A percentile compares a stretch with the other conserved stretches of the same genome.
These are phyloP conservation scores for Neofusicoccum umdonicola DNA, from an alignment of 2,329 filamentous ascomycete genomes.

Conservation along the genomic window DNA sequence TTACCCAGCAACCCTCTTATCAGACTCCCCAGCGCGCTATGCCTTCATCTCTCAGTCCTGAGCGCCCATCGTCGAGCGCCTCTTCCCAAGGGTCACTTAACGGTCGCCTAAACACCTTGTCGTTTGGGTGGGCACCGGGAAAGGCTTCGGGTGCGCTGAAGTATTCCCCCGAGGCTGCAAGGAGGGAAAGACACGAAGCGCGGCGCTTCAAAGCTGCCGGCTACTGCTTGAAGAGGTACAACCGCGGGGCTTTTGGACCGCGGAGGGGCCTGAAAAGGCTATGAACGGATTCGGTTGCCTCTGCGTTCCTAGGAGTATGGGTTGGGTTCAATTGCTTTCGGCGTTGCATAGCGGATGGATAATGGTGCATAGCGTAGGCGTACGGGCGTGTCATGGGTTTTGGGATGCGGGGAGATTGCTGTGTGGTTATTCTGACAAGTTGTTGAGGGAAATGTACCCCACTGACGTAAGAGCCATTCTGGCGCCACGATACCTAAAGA, in stretches of 20 bases:
- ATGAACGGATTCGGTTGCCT: conserved; percentile 20
- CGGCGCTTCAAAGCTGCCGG: conserved; percentile 34
- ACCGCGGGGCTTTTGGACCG: conserved; percentile 37
- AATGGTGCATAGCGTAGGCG: conserved; percentile 14
- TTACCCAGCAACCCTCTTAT: conserved; percentile 23
- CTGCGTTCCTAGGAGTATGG: not conserved
- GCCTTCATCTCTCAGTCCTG: conserved; percentile 23
- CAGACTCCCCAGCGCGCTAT: conserved; percentile 27
- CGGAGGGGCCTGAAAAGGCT: conserved; percentile 34
- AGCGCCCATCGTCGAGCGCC: conserved; percentile 30
- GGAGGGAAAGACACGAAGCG: conserved; percentile 31
- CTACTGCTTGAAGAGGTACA: conserved; percentile 33
- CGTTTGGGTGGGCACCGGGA: conserved; percentile 20
- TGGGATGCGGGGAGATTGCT: not conserved
- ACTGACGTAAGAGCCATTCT: not conserved
- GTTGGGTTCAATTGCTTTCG: not conserved
- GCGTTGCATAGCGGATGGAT: not conserved
- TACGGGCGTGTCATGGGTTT: not conserved
- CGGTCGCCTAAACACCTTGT: conserved; percentile 20
- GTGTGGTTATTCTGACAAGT: not conserved
- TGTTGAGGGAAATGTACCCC: not conserved
- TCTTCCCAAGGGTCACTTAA: conserved; percentile 29
- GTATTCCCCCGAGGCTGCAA: conserved; percentile 28
- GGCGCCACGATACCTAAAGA: not conserved
- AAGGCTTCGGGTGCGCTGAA: conserved; percentile 28